Conservation (phyloP, 2,329 filamentous ascomycete species). For the Talaromyces sp. region DNA sequence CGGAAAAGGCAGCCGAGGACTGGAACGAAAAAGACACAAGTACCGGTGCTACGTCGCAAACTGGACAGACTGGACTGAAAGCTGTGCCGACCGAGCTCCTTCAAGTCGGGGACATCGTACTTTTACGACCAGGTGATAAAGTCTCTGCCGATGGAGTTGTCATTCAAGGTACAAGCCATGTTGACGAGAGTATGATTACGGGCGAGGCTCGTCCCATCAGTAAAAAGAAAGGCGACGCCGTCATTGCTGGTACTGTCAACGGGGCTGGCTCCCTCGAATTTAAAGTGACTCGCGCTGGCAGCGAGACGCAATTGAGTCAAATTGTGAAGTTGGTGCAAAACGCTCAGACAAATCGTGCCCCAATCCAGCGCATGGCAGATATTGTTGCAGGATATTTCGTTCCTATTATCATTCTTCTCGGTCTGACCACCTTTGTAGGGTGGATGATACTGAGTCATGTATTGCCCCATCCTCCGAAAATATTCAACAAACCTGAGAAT, state of each 20-base stretch:
- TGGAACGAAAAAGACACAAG: slow-evolving; percentile 51
- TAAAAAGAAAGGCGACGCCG: slow-evolving; percentile 72
- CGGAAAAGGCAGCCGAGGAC: slow-evolving; percentile 79
- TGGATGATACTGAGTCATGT: slow-evolving; percentile 97
- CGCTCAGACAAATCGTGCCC: slow-evolving; percentile 88
- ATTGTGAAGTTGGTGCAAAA: slow-evolving; percentile 98
- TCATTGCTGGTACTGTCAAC: slow-evolving; percentile 96
- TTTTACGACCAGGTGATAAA: slow-evolving; percentile 92
- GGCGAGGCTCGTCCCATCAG: slow-evolving; percentile 94
- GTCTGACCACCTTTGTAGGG: slow-evolving; percentile 75
- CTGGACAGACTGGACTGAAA: slow-evolving; percentile 66
- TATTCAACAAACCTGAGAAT: slow-evolving; percentile 75
- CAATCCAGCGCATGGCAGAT: slow-evolving; percentile 91
- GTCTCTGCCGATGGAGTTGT: slow-evolving; percentile 89
- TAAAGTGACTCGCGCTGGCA: slow-evolving; percentile 83
- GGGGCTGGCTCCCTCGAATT: slow-evolving; percentile 89
- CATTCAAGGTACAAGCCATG: slow-evolving; percentile 83
- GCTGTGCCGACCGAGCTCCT: slow-evolving; percentile 91
- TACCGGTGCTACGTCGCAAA: slow-evolving; percentile 15
- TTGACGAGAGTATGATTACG: slow-evolving; percentile 98
- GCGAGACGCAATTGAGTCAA: slow-evolving; percentile 94
- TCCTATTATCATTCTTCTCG: slow-evolving; percentile 79
- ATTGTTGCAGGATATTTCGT: slow-evolving; percentile 91
- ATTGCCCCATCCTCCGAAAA: slow-evolving; percentile 75
- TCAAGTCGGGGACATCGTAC: slow-evolving; percentile 87